Conservation (phyloP, 768 basidiomycete species). For the Leccinum aurantiacum region DNA sequence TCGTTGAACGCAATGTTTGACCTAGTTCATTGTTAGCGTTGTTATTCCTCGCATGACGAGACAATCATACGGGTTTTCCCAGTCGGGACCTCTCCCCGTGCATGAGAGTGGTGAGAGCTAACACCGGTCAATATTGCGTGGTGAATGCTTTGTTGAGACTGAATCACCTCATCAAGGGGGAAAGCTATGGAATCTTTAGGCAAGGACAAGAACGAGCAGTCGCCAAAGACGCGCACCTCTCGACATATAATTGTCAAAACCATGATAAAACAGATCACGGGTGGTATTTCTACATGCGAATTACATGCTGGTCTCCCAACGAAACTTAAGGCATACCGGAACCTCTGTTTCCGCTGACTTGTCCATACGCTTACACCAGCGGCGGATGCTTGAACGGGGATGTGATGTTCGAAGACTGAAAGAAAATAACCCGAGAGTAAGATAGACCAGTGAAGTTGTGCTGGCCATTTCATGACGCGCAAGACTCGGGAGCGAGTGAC, state of each 20-base stretch:
- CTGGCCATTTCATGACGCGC: conserved; percentile 41
- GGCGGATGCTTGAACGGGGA: conserved; percentile 14
- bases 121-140: conserved; percentile 15
- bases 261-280: conserved; percentile 86
- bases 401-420: conserved; percentile 35
- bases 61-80: conserved; percentile 69
- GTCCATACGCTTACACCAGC: conserved; percentile 49
- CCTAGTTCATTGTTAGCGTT: conserved; percentile 33
- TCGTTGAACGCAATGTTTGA: conserved; percentile 83
- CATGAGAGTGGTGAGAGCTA: conserved; percentile 91
- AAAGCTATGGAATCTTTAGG: conserved; percentile 55
- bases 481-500: not conserved
- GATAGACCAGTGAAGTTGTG: conserved; percentile 46
- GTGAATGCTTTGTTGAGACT: conserved; percentile 8
- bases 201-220: conserved; percentile 8
- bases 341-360: conserved; percentile 51
- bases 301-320: conserved; percentile 1
- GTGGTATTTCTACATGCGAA: conserved; percentile 55
- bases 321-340: conserved; percentile 44
- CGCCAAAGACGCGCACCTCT: conserved; percentile 50
- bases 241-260: conserved; percentile 85
- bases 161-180: conserved; percentile 75
- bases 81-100: conserved; percentile 83
- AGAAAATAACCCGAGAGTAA: conserved; percentile 43
- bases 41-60: conserved; percentile 6